These are phyloP conservation scores for Quercus phellos DNA, from an alignment of 331 rosid species.

Conservation along the genomic window DNA sequence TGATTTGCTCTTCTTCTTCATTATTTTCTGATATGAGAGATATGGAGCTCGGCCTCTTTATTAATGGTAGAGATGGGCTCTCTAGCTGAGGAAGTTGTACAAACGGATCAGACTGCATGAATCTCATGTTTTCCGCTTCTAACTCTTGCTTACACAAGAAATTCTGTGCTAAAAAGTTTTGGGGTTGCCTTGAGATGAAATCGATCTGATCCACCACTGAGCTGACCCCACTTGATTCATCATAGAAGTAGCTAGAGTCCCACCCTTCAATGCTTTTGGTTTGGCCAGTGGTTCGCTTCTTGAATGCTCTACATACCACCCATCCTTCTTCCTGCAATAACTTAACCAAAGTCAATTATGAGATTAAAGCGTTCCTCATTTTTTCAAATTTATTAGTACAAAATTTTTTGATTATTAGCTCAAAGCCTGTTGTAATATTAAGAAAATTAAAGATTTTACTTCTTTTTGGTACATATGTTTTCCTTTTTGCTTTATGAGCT, in stretches of 20 bases:
- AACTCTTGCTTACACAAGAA: constrained; percentile 78
- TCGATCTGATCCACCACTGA: constrained; percentile 47
- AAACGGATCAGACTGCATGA: constrained; percentile 54
- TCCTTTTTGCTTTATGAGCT: constrained; percentile 21
- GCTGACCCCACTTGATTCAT: constrained; percentile 49
- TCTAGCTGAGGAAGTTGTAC: constrained; percentile 75
- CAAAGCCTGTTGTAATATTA: not conserved
- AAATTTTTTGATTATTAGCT: constrained; percentile 20
- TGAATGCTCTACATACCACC: constrained; percentile 99
- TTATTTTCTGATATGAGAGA: constrained; percentile 38
- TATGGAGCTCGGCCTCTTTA: constrained; percentile 54
- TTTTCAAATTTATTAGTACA: not conserved
- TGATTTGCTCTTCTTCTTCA: constrained; percentile 33
- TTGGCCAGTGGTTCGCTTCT: constrained; percentile 58
- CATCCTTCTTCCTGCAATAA: constrained; percentile 92
- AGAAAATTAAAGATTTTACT: not conserved
- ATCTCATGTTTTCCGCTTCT: constrained; percentile 49
- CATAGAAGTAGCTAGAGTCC: constrained; percentile 63
- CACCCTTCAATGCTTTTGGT: constrained; percentile 58
- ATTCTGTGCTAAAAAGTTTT: constrained; percentile 34
- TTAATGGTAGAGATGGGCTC: constrained; percentile 62
- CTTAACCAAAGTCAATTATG: constrained; percentile 4
- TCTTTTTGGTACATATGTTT: constrained; percentile 14
- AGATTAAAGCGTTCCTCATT: not conserved
- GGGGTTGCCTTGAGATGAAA: constrained; percentile 49